Evolutionary conservation across 306 rosid species (phyloP), one percentile per base, ranked within the genome.

Genomic region (Arachis hypogaea): DNA sequence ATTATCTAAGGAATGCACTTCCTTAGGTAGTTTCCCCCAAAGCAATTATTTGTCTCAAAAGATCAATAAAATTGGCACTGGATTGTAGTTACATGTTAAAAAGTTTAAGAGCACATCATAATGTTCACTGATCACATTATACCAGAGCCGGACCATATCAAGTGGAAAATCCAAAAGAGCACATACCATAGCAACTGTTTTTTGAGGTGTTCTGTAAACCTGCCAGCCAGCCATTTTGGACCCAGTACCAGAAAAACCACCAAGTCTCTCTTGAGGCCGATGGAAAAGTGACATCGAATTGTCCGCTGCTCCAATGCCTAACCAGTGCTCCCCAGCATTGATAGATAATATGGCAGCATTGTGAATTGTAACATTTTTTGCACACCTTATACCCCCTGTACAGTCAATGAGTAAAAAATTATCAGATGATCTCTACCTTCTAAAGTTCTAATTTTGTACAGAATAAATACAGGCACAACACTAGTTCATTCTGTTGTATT

Each of bases 261-360:
- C 96, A 8, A 88, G 97, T 82, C 96, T 94, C 83, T 94, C 98
- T 84, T 92, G 97, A 71, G 99, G 97, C 75, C 99, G 99, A 75
- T 94, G 95, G 73, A 85, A 94, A 56, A 94, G 99, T 68, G 99
- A 92, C 87, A 90, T 74, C 62, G 99, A 94, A 80, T 92, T 94
- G 85, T 94, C 99, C 72, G 99, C 95, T 30, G 99, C 97, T 77
- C 99, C 99, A 77, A 94, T 84, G 71, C 99, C 99, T 79, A 94
- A 77, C 99, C 99, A 94, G 83, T 94, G 96, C 76, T 94, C 99
- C 68, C 97, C 95, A 51, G 97, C 95, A 84, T 88, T 89, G 87
- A 94, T 84, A 67, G 99, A 94, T 76, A 89, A 64, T 88, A 94
- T 81, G 60, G 99, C 82, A 63, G 90, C 88, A 66, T 63, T 87